phyloP scores from a whole-genome alignment of 331 rosid species.

The Acacia pycnantha region DNA sequence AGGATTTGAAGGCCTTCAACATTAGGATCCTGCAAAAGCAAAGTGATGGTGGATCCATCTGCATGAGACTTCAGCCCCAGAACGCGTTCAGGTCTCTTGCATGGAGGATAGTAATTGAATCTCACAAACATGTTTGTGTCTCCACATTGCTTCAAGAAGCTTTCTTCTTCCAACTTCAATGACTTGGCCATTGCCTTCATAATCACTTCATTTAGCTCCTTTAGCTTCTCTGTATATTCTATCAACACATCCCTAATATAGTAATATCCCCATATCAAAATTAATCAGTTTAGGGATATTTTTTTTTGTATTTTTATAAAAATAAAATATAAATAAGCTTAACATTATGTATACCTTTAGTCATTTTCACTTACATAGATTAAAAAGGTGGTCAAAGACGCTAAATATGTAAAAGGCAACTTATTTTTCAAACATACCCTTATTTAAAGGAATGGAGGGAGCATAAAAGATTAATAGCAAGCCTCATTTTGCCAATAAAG shows the following conservation, averaged over 20 bases:
- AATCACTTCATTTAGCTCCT: neutral
- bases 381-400: too few species aligned
- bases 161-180: neutral
- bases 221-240: neutral
- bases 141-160: neutral
- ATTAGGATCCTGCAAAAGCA: neutral
- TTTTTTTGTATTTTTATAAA: neutral
- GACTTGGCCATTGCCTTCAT: neutral
- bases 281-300: neutral
- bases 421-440: neutral
- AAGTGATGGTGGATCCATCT: neutral
- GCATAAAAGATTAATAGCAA: neutral
- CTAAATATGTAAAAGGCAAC: too few species aligned
- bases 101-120: neutral
- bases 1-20: neutral
- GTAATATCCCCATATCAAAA: neutral
- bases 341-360: neutral
- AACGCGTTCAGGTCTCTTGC: neutral
- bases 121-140: neutral
- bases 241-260: neutral
- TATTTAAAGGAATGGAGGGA: neutral
- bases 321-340: neutral
- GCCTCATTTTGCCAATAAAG: too few species aligned
- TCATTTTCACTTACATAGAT: too few species aligned
- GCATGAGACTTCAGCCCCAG: neutral